Evolutionary conservation across 148 eudicot species (phyloP).

Genomic region (Rheum nobile): DNA sequence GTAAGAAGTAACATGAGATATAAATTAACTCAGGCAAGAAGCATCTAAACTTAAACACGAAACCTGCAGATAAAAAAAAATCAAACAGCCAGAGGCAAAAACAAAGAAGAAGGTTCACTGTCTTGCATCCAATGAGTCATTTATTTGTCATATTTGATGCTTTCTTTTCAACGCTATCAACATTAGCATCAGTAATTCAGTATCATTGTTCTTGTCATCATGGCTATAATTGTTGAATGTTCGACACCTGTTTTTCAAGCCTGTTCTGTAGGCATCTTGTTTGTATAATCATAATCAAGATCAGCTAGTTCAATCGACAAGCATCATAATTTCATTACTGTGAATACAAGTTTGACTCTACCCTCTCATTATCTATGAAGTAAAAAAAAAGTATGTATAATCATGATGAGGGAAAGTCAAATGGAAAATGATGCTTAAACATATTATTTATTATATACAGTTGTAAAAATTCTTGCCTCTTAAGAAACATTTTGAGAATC

Average conservation of each 20-base stretch:
- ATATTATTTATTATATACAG: background rate
- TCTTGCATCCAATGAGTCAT: background rate
- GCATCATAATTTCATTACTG: background rate
- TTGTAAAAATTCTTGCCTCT: background rate
- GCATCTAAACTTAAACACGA: background rate
- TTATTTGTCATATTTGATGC: background rate
- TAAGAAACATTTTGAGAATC: background rate
- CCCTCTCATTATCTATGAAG: background rate
- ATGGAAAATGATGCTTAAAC: background rate
- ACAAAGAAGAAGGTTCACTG: constrained; percentile 61
- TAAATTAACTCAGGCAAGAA: background rate
- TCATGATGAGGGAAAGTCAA: background rate
- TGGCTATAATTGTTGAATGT: background rate
- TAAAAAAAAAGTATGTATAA: background rate
- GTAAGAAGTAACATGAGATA: too few species aligned
- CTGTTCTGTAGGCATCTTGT: too few species aligned
- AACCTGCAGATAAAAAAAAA: background rate
- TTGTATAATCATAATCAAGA: background rate
- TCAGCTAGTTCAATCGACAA: background rate
- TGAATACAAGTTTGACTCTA: background rate
- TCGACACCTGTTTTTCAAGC: too few species aligned
- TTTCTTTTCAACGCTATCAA: background rate
- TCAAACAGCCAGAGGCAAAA: constrained; percentile 23
- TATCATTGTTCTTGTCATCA: background rate
- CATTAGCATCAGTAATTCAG: background rate